Base-by-base conservation (phyloP, 2,329 filamentous ascomycete genomes). In the Colletotrichum graminicola region DNA sequence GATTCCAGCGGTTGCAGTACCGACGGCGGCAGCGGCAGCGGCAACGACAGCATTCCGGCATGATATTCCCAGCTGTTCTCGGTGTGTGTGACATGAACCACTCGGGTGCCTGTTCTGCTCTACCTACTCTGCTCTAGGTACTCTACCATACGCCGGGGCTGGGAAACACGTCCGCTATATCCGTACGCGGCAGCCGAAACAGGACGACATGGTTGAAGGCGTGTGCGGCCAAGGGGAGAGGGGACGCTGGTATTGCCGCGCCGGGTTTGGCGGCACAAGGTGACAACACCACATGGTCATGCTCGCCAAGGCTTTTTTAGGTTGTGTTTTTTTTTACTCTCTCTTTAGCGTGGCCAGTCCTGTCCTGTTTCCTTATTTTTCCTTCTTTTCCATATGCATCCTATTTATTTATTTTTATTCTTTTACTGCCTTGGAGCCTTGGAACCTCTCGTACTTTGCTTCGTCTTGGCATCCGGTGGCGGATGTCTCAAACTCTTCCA, bases 181-280 rank as follows among this genome's bases (percentile, higher is more conserved):
- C 57, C 39, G 60, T 57, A 39, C 59, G 51, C 64, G 32, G 34
- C 36, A 29, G 47, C 41, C 23, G 29, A n/a, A 39, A n/a, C 56
- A 62, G 5, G 43, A 47, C 5, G 43, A 47, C 43, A 47, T 47
- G 43, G 43, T 29, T 14, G 12, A 26, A 12, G 26, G 14, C 4
- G 26, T 36, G 59, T 61, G 59, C 26, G 59, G 21, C 49, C 59
- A 67, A 51, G 59, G 59, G 63, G 63, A 54, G 16, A n/a, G 7
- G 43, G 3, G 47, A 29, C 14, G 47, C 47, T 29, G 49, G 26
- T 18, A 45, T n/a, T 36, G 26, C 29, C 47, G 39, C n/a, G 3
- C 67, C 67, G 67, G 67, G 62, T 66, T 66, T 36, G 67, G 62
- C 67, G 67, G 67, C 67, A 70, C 67, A 61, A 12, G 43, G 45